Evolutionary conservation across 805 yeast genomes (phyloP).

Genomic region (Metschnikowia sp.): DNA sequence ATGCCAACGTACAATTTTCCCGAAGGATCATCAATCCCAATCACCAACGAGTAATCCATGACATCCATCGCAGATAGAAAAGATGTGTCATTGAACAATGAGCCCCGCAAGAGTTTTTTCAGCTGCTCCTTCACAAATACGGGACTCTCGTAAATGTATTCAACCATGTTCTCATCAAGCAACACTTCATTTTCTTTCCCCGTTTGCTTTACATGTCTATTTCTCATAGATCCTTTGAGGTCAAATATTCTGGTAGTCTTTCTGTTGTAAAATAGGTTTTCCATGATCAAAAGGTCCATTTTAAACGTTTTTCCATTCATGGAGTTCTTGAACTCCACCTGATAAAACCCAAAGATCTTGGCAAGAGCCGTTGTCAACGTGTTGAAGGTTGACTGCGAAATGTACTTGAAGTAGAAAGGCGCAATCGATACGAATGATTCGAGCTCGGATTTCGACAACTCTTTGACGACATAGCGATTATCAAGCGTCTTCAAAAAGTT

Average conservation of each 20-base stretch:
- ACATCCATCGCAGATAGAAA: conserved; percentile 96
- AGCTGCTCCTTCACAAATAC: conserved; percentile 90
- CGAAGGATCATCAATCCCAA: conserved; percentile 74
- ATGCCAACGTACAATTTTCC: conserved; percentile 85
- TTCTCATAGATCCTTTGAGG: conserved; percentile 96
- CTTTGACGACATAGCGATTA: conserved; percentile 85
- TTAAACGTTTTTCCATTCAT: conserved; percentile 71
- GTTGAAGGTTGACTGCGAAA: conserved; percentile 92
- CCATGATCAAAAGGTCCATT: conserved; percentile 94
- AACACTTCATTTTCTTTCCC: conserved; percentile 93
- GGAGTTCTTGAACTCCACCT: conserved; percentile 81
- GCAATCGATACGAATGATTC: conserved; percentile 95
- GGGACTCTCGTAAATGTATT: conserved; percentile 94
- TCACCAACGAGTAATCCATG: conserved; percentile 95
- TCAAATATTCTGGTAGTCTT: conserved; percentile 87
- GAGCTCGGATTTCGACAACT: conserved; percentile 79
- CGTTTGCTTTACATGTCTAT: conserved; percentile 93
- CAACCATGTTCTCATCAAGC: conserved; percentile 97
- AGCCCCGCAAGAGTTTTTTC: conserved; percentile 79
- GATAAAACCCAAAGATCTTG: conserved; percentile 93
- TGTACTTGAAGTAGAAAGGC: conserved; percentile 93
- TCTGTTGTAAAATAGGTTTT: conserved; percentile 82
- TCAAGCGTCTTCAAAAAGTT: conserved; percentile 90
- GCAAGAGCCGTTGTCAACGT: conserved; percentile 93
- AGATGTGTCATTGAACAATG: conserved; percentile 91